These are phyloP conservation scores for Tilletiopsis washingtonensis DNA, from an alignment of 1,284 basidiomycete genomes.

Conservation along the genomic window DNA sequence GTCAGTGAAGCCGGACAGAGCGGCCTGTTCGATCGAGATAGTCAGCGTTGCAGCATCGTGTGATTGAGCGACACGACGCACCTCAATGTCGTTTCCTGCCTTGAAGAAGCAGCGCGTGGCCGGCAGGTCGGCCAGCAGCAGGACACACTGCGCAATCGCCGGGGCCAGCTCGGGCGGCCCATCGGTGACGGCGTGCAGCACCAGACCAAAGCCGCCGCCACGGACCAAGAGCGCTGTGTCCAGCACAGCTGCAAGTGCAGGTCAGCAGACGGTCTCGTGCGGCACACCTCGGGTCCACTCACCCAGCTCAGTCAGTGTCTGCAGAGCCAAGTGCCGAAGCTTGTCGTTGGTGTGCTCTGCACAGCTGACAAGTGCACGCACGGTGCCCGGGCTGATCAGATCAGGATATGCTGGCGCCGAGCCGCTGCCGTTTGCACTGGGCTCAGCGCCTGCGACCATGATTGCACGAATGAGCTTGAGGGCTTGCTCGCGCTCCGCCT, in stretches of 20 bases:
- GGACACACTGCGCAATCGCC: constrained; percentile 72
- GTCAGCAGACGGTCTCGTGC: too few relatives aligned
- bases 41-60: not conserved
- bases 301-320: constrained; percentile 88
- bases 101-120: constrained; percentile 69
- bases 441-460: constrained; percentile 54
- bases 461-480: constrained; percentile 82
- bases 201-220: constrained; percentile 76
- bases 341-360: constrained; percentile 88
- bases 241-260: constrained; percentile 56
- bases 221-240: constrained; percentile 75
- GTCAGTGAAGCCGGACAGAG: constrained; percentile 51
- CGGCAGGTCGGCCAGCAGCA: constrained; percentile 79
- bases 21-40: not conserved
- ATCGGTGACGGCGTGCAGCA: constrained; percentile 77
- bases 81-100: constrained; percentile 83
- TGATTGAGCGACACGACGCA: too few relatives aligned
- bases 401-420: constrained; percentile 34
- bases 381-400: constrained; percentile 41
- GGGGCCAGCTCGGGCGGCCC: constrained; percentile 76
- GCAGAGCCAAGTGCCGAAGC: constrained; percentile 71
- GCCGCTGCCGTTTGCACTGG: not conserved
- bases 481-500: constrained; percentile 86
- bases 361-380: constrained; percentile 75
- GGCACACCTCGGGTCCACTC: too few relatives aligned